phyloP scores from a whole-genome alignment of 768 basidiomycete genomes.

The Hemileccinum rubropunctum region DNA sequence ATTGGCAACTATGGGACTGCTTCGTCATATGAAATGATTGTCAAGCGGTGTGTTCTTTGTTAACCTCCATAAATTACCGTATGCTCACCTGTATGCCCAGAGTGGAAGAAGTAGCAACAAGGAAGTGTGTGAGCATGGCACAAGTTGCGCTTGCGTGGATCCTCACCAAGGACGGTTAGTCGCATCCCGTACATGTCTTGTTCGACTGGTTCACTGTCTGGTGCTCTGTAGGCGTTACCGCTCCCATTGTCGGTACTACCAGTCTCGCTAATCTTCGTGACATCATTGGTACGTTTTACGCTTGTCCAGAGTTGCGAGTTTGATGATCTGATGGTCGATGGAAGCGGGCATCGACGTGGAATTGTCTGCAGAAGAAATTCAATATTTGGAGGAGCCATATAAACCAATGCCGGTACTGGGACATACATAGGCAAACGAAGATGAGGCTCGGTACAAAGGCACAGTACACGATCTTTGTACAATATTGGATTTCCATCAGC shows the following conservation, averaged over 20 bases:
- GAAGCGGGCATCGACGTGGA: constrained; percentile 38
- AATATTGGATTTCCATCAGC: no score
- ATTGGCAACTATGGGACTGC: constrained; percentile 23
- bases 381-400: constrained; percentile 46
- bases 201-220: no score
- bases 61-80: no score
- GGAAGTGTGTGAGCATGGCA: constrained; percentile 39
- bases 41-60: constrained; percentile 21
- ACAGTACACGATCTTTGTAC: no score
- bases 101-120: constrained; percentile 39
- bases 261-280: constrained; percentile 40
- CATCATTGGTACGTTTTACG: constrained; percentile 32
- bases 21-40: constrained; percentile 24
- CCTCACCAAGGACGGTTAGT: constrained; percentile 29
- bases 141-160: constrained; percentile 43
- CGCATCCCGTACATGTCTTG: neutral
- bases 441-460: no score
- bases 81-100: constrained; percentile 15
- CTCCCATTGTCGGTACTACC: constrained; percentile 46
- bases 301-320: neutral
- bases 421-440: constrained; percentile 21
- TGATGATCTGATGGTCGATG: constrained; percentile 2
- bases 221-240: constrained; percentile 34
- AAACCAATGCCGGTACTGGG: constrained; percentile 39
- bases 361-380: constrained; percentile 47